phyloP scores from a whole-genome alignment of 495 filamentous ascomycete genomes.

The Copromyces sp. region DNA sequence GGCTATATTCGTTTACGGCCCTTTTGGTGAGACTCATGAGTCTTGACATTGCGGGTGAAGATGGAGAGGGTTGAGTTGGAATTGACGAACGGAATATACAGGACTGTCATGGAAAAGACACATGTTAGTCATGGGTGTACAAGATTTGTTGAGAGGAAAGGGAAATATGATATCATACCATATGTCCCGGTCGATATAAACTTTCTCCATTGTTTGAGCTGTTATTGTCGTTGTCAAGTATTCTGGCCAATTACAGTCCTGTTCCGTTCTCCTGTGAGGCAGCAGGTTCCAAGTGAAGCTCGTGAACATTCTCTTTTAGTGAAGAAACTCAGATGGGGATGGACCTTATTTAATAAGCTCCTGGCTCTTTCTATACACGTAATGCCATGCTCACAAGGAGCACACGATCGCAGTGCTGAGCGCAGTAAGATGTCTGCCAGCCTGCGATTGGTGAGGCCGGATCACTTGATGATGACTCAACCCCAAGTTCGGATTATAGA shows the following conservation, averaged over 20 bases:
- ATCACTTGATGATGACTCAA: background rate
- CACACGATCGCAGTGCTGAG: background rate
- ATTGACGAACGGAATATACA: constrained; percentile 30
- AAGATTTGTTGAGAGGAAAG: background rate
- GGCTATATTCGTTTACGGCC: constrained; percentile 13
- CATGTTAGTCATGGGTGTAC: constrained; percentile 2
- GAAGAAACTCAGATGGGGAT: background rate
- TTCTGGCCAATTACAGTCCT: background rate
- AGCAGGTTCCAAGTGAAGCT: background rate
- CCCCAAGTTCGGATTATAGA: background rate
- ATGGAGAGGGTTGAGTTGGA: background rate
- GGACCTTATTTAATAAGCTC: background rate
- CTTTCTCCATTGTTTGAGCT: background rate
- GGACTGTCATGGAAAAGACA: constrained; percentile 21
- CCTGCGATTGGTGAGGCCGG: background rate
- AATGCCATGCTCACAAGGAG: background rate
- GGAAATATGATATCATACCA: constrained; percentile 3
- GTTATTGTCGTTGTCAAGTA: background rate
- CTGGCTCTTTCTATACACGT: background rate
- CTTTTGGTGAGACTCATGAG: background rate
- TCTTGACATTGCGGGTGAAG: background rate
- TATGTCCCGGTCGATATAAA: constrained; percentile 5
- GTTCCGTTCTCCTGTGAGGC: background rate
- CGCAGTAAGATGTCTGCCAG: background rate
- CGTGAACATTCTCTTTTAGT: background rate